Conservation (phyloP, 345 rosid species). For the Eucalyptus erythrocorys region DNA sequence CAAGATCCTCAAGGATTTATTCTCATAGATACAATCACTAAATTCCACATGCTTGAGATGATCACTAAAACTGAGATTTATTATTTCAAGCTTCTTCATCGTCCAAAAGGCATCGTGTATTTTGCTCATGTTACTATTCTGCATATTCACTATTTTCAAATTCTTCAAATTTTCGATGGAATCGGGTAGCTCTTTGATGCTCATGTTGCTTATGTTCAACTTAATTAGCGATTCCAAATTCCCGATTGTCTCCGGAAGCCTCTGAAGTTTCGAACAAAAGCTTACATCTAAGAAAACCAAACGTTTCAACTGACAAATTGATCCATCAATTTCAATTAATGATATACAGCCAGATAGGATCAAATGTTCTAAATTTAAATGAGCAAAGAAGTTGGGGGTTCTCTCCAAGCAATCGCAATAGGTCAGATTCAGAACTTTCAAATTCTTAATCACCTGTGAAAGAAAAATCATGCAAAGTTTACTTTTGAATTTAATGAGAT, state of each 20-base stretch:
- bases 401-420: accelerated
- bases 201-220: accelerated
- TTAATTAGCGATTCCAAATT: accelerated
- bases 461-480: too few species aligned
- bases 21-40: accelerated
- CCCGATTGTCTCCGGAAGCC: neutral
- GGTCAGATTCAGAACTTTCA: accelerated
- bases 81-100: neutral
- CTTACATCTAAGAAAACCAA: too few species aligned
- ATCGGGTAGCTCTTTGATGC: accelerated
- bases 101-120: neutral
- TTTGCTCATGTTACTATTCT: accelerated
- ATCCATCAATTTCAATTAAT: accelerated
- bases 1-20: neutral
- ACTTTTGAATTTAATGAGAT: too few species aligned
- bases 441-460: accelerated
- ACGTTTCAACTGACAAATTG: accelerated
- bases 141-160: too few species aligned
- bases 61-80: too few species aligned
- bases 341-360: accelerated
- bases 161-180: neutral
- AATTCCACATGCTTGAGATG: too few species aligned
- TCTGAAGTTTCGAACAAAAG: accelerated
- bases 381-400: accelerated
- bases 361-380: accelerated